These are phyloP conservation scores for Pleurotus eryngii DNA, from an alignment of 768 basidiomycete species.

Conservation along the genomic window DNA sequence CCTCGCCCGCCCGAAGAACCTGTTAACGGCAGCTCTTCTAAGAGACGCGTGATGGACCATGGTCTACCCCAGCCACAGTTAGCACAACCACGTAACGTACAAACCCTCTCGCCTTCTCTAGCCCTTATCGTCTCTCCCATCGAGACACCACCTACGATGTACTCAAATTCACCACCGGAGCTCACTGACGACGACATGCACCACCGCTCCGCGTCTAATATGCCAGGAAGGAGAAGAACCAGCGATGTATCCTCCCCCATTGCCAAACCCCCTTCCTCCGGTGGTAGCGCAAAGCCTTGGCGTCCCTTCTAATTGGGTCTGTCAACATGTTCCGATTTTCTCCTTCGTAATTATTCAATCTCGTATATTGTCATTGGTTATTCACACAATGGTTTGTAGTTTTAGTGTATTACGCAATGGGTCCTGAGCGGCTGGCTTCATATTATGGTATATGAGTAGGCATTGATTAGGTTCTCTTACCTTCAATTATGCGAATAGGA, in stretches of 20 bases:
- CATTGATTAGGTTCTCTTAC: no score
- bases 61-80: slow-evolving; percentile 16
- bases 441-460: not conserved
- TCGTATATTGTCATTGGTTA: slow-evolving; percentile 4
- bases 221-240: not conserved
- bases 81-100: slow-evolving; percentile 32
- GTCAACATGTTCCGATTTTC: not conserved
- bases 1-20: slow-evolving; percentile 21
- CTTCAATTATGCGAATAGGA: no score
- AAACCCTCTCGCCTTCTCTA: slow-evolving; percentile 58
- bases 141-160: slow-evolving; percentile 31
- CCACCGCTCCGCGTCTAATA: not conserved
- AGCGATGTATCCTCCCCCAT: not conserved
- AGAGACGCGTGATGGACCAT: not conserved
- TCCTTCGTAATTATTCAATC: slow-evolving; percentile 4
- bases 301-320: not conserved
- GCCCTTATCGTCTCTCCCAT: slow-evolving; percentile 64
- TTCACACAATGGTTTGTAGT: not conserved
- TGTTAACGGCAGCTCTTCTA: slow-evolving; percentile 17
- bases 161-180: not conserved
- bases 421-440: not conserved
- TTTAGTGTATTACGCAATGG: not conserved
- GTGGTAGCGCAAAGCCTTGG: not conserved
- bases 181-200: not conserved
- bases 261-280: slow-evolving; percentile 1